Conservation (phyloP, 169 alveolate species). For the Amoebophrya sp. region DNA sequence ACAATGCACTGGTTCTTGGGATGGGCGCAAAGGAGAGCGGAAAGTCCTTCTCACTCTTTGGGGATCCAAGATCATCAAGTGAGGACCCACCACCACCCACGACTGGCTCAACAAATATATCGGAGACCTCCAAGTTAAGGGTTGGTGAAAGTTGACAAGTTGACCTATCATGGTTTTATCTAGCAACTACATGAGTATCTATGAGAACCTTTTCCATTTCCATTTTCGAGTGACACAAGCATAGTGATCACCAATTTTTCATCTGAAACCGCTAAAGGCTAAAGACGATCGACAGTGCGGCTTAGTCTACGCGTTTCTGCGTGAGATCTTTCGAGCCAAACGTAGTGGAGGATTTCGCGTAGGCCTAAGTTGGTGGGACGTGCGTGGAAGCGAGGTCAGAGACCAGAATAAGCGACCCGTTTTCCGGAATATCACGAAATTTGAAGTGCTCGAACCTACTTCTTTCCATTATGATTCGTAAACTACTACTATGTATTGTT, state of each 20-base stretch:
- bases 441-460: background rate
- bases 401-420: slow-evolving; percentile 15
- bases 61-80: too few relatives aligned
- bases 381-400: background rate
- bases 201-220: too few relatives aligned
- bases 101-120: too few relatives aligned
- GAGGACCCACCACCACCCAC: background rate
- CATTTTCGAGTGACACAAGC: too few relatives aligned
- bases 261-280: background rate
- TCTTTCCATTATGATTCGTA: too few relatives aligned
- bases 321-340: background rate
- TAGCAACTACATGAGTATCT: too few relatives aligned
- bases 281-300: background rate
- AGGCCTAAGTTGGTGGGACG: background rate
- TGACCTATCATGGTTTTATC: too few relatives aligned
- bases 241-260: too few relatives aligned
- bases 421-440: background rate
- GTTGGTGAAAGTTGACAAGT: too few relatives aligned
- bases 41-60: background rate
- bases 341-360: background rate
- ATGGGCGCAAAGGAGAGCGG: background rate
- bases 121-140: too few relatives aligned
- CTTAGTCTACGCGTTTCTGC: background rate
- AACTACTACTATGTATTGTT: too few relatives aligned
- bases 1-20: background rate